Evolutionary conservation across 257 asterid genomes (phyloP).

Genomic region (Forsythia viridissima): DNA sequence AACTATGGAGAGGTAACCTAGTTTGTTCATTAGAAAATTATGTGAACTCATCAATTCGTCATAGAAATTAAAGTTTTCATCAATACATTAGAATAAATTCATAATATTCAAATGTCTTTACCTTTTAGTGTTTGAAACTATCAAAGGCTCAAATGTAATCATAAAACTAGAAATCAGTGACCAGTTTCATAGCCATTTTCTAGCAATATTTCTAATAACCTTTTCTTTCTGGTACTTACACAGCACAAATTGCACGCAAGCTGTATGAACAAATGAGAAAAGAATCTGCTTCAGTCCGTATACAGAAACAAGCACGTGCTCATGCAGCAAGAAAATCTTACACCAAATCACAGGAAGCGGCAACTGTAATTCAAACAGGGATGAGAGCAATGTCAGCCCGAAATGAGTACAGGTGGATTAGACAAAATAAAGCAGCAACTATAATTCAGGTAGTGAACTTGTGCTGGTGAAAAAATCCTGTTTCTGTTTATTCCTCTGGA

Average conservation of each 20-base stretch:
- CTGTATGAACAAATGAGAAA: conserved; percentile 70
- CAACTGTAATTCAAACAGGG: conserved; percentile 81
- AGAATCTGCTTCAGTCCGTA: conserved; percentile 83
- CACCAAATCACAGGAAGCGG: conserved; percentile 58
- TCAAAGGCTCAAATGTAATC: not conserved
- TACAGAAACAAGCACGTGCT: conserved; percentile 79
- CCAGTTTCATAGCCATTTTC: not conserved
- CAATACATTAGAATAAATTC: not conserved
- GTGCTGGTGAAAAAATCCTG: not conserved
- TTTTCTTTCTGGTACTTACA: conserved; percentile 22
- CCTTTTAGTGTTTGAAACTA: conserved; percentile 1
- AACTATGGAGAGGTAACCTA: conserved; percentile 82
- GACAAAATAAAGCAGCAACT: conserved; percentile 74
- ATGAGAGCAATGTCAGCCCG: conserved; percentile 83
- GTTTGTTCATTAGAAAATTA: not conserved
- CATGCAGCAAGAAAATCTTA: conserved; percentile 69
- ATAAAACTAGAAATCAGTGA: not conserved
- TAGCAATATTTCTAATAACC: conserved; percentile 7
- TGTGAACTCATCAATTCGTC: not conserved
- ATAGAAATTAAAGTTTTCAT: not conserved
- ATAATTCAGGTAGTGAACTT: conserved; percentile 62
- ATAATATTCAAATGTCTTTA: not conserved
- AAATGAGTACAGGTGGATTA: conserved; percentile 68
- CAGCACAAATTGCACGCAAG: conserved; percentile 76
- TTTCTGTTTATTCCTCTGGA: not conserved